Evolutionary conservation across 306 rosid species (phyloP).

Genomic region (Crataegus laevigata): DNA sequence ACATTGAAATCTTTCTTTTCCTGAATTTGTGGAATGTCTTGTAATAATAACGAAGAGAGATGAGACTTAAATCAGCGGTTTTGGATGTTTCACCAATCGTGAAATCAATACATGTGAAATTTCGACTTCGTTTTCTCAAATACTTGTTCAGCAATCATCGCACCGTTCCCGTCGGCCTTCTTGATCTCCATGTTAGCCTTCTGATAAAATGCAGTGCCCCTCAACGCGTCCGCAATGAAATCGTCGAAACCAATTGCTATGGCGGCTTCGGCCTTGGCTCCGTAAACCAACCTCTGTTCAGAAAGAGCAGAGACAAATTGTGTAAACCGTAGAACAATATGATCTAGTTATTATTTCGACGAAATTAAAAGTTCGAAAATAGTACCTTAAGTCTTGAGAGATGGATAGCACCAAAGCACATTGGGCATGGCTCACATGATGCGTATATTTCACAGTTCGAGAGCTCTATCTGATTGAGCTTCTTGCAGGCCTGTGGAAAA

Average conservation of each 20-base stretch:
- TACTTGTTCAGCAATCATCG: slow-evolving; percentile 75
- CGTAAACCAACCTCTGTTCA: slow-evolving; percentile 84
- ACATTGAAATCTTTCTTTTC: neutral
- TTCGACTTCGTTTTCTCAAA: slow-evolving; percentile 77
- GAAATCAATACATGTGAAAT: slow-evolving; percentile 40
- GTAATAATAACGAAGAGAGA: neutral
- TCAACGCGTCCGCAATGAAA: slow-evolving; percentile 73
- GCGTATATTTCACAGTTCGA: slow-evolving; percentile 85
- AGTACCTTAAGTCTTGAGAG: slow-evolving; percentile 78
- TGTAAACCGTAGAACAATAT: neutral
- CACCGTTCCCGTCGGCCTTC: slow-evolving; percentile 72
- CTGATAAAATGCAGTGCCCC: slow-evolving; percentile 69
- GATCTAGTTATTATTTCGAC: neutral
- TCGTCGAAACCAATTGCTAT: slow-evolving; percentile 72
- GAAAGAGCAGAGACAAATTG: neutral
- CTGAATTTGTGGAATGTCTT: neutral
- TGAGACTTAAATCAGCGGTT: neutral
- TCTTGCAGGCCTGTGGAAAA: slow-evolving; percentile 63
- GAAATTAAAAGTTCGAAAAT: neutral
- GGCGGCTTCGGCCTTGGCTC: slow-evolving; percentile 87
- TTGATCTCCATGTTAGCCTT: slow-evolving; percentile 79
- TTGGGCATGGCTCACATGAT: slow-evolving; percentile 95
- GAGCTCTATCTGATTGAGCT: slow-evolving; percentile 66
- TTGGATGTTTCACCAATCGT: neutral
- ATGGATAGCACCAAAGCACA: slow-evolving; percentile 93